Conservation (phyloP, 352 stramenopile species). For the Phytopythium helicoides region DNA sequence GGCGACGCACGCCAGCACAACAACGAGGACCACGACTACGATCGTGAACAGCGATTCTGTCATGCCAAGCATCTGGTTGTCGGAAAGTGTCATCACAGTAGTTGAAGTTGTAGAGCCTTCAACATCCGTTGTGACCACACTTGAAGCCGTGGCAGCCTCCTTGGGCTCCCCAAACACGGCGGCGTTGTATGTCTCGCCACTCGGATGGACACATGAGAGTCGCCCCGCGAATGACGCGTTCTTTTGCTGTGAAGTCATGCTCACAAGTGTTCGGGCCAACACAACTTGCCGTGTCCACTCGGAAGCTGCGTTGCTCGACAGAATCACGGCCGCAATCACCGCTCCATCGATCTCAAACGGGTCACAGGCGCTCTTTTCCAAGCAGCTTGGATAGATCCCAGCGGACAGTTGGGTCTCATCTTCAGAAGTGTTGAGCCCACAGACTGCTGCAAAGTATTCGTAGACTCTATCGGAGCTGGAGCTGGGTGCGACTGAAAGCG, state of each 20-base stretch:
- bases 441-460: not conserved
- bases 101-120: not conserved
- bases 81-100: not conserved
- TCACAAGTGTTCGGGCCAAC: not conserved
- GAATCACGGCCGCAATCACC: not conserved
- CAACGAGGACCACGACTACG: not conserved
- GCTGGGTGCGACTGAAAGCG: not conserved
- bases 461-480: not conserved
- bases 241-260: not conserved
- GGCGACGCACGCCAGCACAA: not conserved
- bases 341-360: too few relatives aligned
- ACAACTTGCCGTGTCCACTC: not conserved
- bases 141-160: not conserved
- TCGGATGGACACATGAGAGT: not conserved
- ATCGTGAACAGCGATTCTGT: conserved; percentile 1
- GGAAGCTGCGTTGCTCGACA: not conserved
- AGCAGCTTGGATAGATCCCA: not conserved
- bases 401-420: not conserved
- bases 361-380: not conserved
- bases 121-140: not conserved
- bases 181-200: not conserved
- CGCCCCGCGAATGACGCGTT: conserved; percentile 1
- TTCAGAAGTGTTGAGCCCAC: not conserved
- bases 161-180: not conserved
- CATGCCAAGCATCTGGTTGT: not conserved